Evolutionary conservation across 345 rosid genomes (phyloP).

Genomic region (Stellera chamaejasme): DNA sequence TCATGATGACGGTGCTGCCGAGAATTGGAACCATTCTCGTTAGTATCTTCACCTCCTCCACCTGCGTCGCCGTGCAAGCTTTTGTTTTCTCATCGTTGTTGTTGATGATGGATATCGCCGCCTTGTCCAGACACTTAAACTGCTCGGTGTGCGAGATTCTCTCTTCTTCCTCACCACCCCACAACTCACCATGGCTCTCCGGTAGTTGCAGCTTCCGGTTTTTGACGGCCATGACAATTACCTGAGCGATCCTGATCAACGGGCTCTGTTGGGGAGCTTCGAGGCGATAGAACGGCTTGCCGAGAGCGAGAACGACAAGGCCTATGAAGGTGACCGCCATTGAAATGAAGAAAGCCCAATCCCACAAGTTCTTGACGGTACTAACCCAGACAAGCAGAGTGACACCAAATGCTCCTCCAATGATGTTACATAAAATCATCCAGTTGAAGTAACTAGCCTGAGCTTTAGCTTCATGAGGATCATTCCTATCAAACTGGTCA

Average conservation of each 20-base stretch:
- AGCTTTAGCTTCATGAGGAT: slow-evolving; percentile 32
- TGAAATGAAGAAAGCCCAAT: slow-evolving; percentile 36
- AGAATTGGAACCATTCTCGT: slow-evolving; percentile 35
- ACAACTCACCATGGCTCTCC: slow-evolving; percentile 25
- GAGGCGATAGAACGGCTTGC: slow-evolving; percentile 38
- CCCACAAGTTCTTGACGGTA: slow-evolving; percentile 26
- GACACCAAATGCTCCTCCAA: slow-evolving; percentile 40
- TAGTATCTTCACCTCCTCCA: slow-evolving; percentile 41
- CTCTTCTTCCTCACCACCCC: slow-evolving; percentile 23
- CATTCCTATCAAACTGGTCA: slow-evolving; percentile 40
- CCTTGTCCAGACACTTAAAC: slow-evolving; percentile 42
- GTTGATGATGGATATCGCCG: slow-evolving; percentile 21
- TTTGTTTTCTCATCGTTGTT: slow-evolving; percentile 1
- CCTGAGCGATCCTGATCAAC: slow-evolving; percentile 25
- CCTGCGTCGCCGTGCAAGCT: slow-evolving; percentile 42
- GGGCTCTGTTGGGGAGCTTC: slow-evolving; percentile 22
- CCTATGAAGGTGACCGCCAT: slow-evolving; percentile 25
- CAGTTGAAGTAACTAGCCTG: slow-evolving; percentile 42
- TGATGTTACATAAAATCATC: slow-evolving; percentile 18
- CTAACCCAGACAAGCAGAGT: slow-evolving; percentile 38
- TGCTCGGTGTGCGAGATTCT: slow-evolving; percentile 38
- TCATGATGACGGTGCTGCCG: slow-evolving; percentile 32
- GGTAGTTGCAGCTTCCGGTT: slow-evolving; percentile 31
- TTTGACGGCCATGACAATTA: slow-evolving; percentile 28
- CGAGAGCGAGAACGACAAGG: slow-evolving; percentile 23